These are phyloP conservation scores for Amphirosellinia nigrospora DNA, from an alignment of 495 filamentous ascomycete species.

Conservation along the genomic window DNA sequence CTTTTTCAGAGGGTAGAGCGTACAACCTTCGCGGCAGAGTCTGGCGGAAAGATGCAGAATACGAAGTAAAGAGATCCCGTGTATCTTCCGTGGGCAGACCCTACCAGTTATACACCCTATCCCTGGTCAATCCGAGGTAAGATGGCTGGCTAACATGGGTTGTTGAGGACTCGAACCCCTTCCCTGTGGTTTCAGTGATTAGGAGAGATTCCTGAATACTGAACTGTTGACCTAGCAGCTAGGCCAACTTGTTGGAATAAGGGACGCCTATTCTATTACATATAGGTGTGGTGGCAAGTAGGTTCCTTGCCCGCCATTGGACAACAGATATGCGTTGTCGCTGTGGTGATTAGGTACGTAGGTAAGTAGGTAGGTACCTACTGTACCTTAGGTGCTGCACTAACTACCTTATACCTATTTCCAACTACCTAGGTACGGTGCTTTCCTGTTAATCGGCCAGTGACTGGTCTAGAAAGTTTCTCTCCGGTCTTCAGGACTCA, in stretches of 20 bases:
- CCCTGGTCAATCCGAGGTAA: not conserved
- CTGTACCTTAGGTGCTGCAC: not conserved
- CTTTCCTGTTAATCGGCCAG: not conserved
- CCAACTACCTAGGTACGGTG: not conserved
- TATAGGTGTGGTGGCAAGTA: not conserved
- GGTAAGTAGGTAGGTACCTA: no score
- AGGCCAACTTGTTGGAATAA: slow-evolving; percentile 5
- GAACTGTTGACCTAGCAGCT: slow-evolving; percentile 2
- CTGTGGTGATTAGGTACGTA: not conserved
- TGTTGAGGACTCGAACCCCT: not conserved
- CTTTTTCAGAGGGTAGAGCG: no score
- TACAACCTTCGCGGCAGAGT: no score
- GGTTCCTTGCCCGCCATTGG: not conserved
- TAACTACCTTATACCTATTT: not conserved
- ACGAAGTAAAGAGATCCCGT: no score
- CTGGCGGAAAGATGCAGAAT: no score
- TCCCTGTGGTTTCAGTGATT: slow-evolving; percentile 4
- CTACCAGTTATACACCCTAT: no score
- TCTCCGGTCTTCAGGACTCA: not conserved
- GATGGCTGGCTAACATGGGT: not conserved
- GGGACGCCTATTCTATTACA: not conserved
- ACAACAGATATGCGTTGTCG: not conserved
- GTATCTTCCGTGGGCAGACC: no score
- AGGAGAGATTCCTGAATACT: slow-evolving; percentile 10
- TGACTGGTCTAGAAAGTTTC: not conserved